Evolutionary conservation across 768 basidiomycete genomes (phyloP).

Genomic region (Trametopsis cervina): DNA sequence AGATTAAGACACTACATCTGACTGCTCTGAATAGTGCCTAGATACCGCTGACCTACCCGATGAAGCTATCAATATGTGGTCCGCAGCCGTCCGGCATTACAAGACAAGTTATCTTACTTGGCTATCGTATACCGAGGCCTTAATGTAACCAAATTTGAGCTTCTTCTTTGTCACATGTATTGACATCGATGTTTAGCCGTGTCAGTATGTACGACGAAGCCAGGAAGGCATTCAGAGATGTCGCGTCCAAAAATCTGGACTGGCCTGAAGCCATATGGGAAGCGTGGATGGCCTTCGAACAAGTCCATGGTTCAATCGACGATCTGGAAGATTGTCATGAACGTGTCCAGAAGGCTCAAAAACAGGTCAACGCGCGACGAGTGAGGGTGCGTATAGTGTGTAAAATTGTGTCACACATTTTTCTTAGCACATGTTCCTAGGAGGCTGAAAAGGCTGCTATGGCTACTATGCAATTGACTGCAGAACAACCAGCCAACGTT

Average conservation of each 20-base stretch:
- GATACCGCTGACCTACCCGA: conserved; percentile 41
- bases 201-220: conserved; percentile 50
- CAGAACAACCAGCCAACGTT: conserved; percentile 33
- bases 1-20: not conserved
- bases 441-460: conserved; percentile 56
- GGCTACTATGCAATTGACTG: conserved; percentile 39
- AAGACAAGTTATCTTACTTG: conserved; percentile 71
- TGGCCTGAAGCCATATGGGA: conserved; percentile 97
- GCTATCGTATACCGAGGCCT: conserved; percentile 65
- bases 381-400: conserved; percentile 42
- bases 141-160: conserved; percentile 54
- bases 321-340: conserved; percentile 57
- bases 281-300: conserved; percentile 84
- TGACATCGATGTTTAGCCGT: conserved; percentile 32
- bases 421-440: conserved; percentile 30
- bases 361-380: conserved; percentile 53
- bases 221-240: conserved; percentile 58
- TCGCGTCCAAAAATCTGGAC: conserved; percentile 71
- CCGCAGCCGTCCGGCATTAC: conserved; percentile 56
- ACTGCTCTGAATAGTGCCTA: conserved; percentile 33
- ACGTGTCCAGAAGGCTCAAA: conserved; percentile 58
- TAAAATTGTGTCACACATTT: not conserved
- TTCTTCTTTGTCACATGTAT: not conserved
- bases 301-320: conserved; percentile 66
- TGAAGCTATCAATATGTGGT: conserved; percentile 55